These are phyloP conservation scores for Scleroderma bovista DNA, from an alignment of 768 basidiomycete species.

Conservation along the genomic window DNA sequence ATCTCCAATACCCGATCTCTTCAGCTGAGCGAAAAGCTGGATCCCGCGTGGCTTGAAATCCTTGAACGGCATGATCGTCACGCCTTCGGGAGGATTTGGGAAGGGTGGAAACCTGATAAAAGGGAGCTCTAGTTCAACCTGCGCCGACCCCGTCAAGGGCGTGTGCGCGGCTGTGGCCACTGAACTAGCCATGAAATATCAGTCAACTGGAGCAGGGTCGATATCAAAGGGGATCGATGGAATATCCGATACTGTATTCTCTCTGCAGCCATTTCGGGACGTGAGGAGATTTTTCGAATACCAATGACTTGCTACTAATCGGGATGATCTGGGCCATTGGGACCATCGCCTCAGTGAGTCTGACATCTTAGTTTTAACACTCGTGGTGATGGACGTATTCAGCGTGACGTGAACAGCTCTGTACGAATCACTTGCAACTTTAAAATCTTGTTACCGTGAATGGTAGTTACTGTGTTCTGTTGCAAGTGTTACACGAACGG, in stretches of 20 bases:
- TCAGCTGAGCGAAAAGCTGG: constrained; percentile 40
- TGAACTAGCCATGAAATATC: background rate
- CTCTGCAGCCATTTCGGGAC: background rate
- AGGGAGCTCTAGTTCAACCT: constrained; percentile 13
- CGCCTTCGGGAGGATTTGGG: constrained; percentile 39
- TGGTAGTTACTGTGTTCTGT: too few species aligned
- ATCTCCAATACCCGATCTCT: constrained; percentile 24
- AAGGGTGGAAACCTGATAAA: constrained; percentile 43
- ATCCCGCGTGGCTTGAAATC: constrained; percentile 56
- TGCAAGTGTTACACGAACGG: too few species aligned
- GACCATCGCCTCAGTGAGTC: too few species aligned
- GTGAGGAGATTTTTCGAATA: too few species aligned
- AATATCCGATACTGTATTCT: constrained; percentile 3
- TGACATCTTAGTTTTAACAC: too few species aligned
- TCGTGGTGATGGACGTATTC: too few species aligned
- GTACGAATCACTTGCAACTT: too few species aligned
- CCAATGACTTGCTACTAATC: too few species aligned
- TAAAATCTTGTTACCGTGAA: too few species aligned
- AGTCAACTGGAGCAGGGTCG: constrained; percentile 11
- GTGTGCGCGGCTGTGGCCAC: background rate
- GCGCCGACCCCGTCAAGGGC: background rate
- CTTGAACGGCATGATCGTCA: constrained; percentile 49
- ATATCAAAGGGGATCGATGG: constrained; percentile 5
- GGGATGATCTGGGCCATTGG: too few species aligned
- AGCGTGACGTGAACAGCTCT: too few species aligned